These are phyloP conservation scores for Roridomyces roridus DNA, from an alignment of 768 basidiomycete genomes.

Conservation along the genomic window DNA sequence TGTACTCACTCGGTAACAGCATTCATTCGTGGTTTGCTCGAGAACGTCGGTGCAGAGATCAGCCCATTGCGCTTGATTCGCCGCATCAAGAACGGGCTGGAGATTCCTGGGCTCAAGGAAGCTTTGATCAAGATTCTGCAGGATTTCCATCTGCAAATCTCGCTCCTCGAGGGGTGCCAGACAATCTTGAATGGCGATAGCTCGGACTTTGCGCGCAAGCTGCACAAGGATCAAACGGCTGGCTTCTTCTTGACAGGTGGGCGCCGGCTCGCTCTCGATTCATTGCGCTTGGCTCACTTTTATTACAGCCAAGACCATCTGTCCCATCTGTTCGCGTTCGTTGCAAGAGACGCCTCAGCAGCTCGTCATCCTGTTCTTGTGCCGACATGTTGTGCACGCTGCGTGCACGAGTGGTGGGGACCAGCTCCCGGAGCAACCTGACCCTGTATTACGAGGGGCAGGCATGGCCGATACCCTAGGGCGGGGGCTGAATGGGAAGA, in stretches of 20 bases:
- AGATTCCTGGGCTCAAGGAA: constrained; percentile 93
- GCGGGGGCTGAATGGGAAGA: constrained; percentile 67
- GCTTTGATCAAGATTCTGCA: constrained; percentile 97
- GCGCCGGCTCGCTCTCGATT: constrained; percentile 28
- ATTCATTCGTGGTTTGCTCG: constrained; percentile 93
- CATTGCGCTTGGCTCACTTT: neutral
- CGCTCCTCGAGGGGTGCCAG: constrained; percentile 91
- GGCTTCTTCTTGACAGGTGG: constrained; percentile 81
- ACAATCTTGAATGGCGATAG: constrained; percentile 87
- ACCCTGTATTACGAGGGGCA: constrained; percentile 55
- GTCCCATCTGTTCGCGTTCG: constrained; percentile 69
- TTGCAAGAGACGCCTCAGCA: constrained; percentile 64
- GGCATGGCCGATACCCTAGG: constrained; percentile 41
- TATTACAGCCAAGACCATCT: constrained; percentile 61
- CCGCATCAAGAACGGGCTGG: constrained; percentile 93
- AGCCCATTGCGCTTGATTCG: constrained; percentile 94
- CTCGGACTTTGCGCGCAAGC: constrained; percentile 65
- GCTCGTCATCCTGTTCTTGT: constrained; percentile 80
- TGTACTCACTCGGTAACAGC: constrained; percentile 46
- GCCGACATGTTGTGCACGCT: constrained; percentile 88
- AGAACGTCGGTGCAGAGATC: constrained; percentile 96
- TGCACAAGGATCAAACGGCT: constrained; percentile 79
- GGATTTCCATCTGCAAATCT: constrained; percentile 94
- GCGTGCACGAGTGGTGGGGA: constrained; percentile 74
- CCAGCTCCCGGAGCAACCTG: constrained; percentile 65